Percentiles rank a stretch among this genome's conserved stretches.
Conservation (phyloP, 129 eudicot species). For the Centrapalus pauciflorus region DNA sequence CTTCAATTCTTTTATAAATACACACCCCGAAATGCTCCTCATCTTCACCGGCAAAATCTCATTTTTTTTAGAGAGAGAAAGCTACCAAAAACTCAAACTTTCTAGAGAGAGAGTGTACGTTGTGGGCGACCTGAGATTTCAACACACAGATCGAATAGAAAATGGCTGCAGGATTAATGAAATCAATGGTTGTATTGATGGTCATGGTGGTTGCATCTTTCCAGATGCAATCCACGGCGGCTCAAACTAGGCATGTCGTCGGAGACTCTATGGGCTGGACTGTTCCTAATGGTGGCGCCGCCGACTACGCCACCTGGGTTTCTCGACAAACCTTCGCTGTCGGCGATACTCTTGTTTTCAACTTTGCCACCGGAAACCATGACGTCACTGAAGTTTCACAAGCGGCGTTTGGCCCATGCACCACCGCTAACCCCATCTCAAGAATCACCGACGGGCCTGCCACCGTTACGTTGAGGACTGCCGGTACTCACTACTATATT, state of each 20-base stretch:
- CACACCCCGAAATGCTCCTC: not conserved
- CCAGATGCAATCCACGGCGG: slow-evolving; percentile 22
- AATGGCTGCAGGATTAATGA: slow-evolving; percentile 21
- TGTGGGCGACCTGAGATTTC: slow-evolving; percentile 34
- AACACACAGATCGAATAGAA: not conserved
- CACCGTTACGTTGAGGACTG: slow-evolving; percentile 10
- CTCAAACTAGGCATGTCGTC: slow-evolving; percentile 42
- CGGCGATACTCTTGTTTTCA: slow-evolving; percentile 43
- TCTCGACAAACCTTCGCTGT: slow-evolving; percentile 21
- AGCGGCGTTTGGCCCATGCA: slow-evolving; percentile 41
- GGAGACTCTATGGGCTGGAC: slow-evolving; percentile 38
- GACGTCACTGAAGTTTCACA: slow-evolving; percentile 35
- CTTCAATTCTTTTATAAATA: not conserved
- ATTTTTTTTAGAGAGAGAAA: not conserved
- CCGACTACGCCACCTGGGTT: slow-evolving; percentile 40
- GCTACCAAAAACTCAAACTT: not conserved
- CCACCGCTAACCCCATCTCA: slow-evolving; percentile 21
- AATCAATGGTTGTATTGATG: not conserved
- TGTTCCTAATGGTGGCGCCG: slow-evolving; percentile 23
- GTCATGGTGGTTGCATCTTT: slow-evolving; percentile 23
- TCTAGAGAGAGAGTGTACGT: not conserved
- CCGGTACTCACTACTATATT: slow-evolving; percentile 40
- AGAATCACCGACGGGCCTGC: slow-evolving; percentile 28
- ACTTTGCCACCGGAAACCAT: slow-evolving; percentile 34
- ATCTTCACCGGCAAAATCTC: slow-evolving; percentile 23